Percentiles rank a stretch among this genome's conserved stretches.
These are phyloP conservation scores for Mycocentrospora acerina DNA, from an alignment of 2,329 filamentous ascomycete genomes.

Conservation along the genomic window DNA sequence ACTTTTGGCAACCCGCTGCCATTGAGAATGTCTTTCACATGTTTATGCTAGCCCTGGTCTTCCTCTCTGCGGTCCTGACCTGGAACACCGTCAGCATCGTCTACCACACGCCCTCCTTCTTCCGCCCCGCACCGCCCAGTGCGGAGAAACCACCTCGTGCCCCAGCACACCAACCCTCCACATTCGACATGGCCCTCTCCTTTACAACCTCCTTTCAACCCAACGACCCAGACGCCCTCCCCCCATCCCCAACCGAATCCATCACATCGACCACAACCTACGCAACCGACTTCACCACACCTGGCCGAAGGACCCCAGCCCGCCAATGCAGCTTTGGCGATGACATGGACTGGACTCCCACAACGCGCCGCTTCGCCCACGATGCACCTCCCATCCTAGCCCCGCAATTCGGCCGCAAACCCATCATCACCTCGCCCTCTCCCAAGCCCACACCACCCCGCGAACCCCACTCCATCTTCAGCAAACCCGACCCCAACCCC, in stretches of 20 bases:
- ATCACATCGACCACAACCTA: conserved; percentile 22
- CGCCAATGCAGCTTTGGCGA: conserved; percentile 22
- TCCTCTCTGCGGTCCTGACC: conserved; percentile 27
- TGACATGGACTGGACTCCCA: conserved; percentile 76
- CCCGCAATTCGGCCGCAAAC: conserved; percentile 14
- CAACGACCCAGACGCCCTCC: conserved; percentile 24
- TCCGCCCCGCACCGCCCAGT: conserved; percentile 22
- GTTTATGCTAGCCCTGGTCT: conserved; percentile 49
- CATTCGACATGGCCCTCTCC: conserved; percentile 39
- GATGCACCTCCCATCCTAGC: conserved; percentile 21
- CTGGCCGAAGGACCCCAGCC: neutral
- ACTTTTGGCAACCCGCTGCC: conserved; percentile 25
- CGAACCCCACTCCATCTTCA: conserved; percentile 26
- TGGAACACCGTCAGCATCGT: conserved; percentile 60
- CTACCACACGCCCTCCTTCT: conserved; percentile 43
- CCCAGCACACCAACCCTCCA: conserved; percentile 25
- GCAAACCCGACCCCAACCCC: conserved; percentile 48
- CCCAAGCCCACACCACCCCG: no score
- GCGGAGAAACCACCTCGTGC: conserved; percentile 18
- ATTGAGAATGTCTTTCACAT: conserved; percentile 55
- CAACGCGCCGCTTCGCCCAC: conserved; percentile 45
- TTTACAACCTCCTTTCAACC: conserved; percentile 45
- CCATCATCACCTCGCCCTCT: conserved; percentile 7
- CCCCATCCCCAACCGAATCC: conserved; percentile 37
- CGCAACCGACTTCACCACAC: conserved; percentile 29